These are phyloP conservation scores for Carallia pectinifolia DNA, from an alignment of 345 rosid species.

Conservation along the genomic window DNA sequence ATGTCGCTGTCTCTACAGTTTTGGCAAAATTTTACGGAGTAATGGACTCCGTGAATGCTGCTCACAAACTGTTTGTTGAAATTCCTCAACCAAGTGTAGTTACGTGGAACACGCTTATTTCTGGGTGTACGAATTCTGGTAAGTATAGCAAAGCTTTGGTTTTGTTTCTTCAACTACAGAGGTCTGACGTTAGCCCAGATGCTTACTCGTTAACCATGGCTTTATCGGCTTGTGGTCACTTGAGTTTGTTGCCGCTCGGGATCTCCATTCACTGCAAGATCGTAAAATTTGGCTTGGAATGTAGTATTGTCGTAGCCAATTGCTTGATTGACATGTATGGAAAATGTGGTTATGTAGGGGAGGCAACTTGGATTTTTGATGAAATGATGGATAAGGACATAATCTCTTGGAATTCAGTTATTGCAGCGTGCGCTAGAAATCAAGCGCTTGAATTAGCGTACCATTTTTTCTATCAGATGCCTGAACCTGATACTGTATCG, in stretches of 20 bases:
- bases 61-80: conserved; percentile 64
- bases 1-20: conserved; percentile 52
- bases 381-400: conserved; percentile 51
- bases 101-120: conserved; percentile 75
- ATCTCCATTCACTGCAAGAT: conserved; percentile 55
- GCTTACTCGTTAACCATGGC: conserved; percentile 66
- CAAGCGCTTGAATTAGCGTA: conserved; percentile 48
- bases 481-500: conserved; percentile 64
- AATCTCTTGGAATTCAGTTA: conserved; percentile 77
- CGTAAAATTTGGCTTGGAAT: conserved; percentile 50
- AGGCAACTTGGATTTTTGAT: conserved; percentile 51
- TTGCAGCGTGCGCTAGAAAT: conserved; percentile 74
- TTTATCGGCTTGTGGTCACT: conserved; percentile 60
- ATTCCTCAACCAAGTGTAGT: conserved; percentile 65
- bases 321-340: conserved; percentile 89
- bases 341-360: conserved; percentile 55
- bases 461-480: conserved; percentile 50
- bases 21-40: conserved; percentile 46
- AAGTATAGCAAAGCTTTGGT: conserved; percentile 42
- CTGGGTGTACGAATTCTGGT: conserved; percentile 56
- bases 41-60: conserved; percentile 35
- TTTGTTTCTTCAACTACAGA: conserved; percentile 53
- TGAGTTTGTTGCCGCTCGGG: conserved; percentile 38
- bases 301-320: conserved; percentile 48
- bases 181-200: conserved; percentile 43